Conservation (phyloP, 805 yeast species). For the Peterozyma xylosa region DNA sequence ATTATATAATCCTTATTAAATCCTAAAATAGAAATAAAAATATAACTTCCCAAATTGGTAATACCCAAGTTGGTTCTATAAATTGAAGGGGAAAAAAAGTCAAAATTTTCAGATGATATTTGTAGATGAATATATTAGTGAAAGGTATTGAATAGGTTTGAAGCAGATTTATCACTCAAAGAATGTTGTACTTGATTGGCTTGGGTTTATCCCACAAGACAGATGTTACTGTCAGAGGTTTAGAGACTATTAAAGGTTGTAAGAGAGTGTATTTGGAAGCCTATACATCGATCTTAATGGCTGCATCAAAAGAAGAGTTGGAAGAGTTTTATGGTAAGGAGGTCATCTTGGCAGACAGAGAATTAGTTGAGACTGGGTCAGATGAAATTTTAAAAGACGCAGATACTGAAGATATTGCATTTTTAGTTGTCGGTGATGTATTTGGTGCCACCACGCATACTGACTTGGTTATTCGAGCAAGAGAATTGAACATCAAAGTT, state of each 20-base stretch:
- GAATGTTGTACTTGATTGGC: slow-evolving; percentile 86
- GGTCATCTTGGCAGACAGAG: slow-evolving; percentile 87
- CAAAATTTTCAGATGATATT: too few species aligned
- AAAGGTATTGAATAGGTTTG: too few species aligned
- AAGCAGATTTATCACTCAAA: too few species aligned
- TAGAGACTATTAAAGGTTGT: slow-evolving; percentile 76
- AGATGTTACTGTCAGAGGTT: slow-evolving; percentile 92
- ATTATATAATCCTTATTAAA: too few species aligned
- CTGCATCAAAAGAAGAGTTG: slow-evolving; percentile 67
- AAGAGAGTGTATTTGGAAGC: slow-evolving; percentile 92
- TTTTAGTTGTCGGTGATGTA: slow-evolving; percentile 94
- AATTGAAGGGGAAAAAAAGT: too few species aligned
- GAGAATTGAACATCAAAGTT: slow-evolving; percentile 70
- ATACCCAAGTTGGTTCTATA: too few species aligned
- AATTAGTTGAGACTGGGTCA: slow-evolving; percentile 83
- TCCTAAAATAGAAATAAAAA: too few species aligned
- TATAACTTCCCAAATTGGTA: too few species aligned
- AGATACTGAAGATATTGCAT: slow-evolving; percentile 78
- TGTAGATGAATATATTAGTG: too few species aligned
- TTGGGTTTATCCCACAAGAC: slow-evolving; percentile 82
- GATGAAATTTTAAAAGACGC: slow-evolving; percentile 78
- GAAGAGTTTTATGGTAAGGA: slow-evolving; percentile 83
- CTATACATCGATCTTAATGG: slow-evolving; percentile 92
- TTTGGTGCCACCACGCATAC: slow-evolving; percentile 99
- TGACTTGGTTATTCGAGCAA: slow-evolving; percentile 85